These are phyloP conservation scores for Neurospora sp. DNA, from an alignment of 495 filamentous ascomycete species.

Conservation along the genomic window DNA sequence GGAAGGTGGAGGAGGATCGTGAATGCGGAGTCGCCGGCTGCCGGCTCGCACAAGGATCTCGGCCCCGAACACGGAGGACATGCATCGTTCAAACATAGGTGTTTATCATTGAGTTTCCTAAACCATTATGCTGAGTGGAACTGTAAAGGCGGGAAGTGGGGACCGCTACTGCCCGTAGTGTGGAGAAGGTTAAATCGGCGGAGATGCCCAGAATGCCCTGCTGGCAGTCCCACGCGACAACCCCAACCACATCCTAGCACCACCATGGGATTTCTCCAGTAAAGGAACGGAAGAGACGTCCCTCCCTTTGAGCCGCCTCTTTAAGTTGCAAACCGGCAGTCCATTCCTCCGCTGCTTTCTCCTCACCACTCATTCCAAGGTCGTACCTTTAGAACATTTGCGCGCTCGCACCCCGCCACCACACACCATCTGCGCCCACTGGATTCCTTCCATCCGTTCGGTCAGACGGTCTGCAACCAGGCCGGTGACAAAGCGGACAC, in stretches of 20 bases:
- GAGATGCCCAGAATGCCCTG: not conserved
- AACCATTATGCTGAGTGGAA: not conserved
- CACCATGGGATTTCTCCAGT: not conserved
- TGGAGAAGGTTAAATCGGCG: not conserved
- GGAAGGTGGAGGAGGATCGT: not conserved
- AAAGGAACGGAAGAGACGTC: not conserved
- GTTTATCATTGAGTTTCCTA: not conserved
- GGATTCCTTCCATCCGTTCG: not conserved
- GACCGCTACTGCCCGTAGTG: not conserved
- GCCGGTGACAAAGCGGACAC: not conserved
- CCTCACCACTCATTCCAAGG: not conserved
- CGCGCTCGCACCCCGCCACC: not conserved
- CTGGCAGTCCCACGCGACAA: not conserved
- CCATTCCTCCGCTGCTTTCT: not conserved
- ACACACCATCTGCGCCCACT: not conserved
- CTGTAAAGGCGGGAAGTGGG: not conserved
- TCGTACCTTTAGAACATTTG: not conserved
- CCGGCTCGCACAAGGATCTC: not conserved
- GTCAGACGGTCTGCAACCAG: not conserved
- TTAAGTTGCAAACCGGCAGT: not conserved
- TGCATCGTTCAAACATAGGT: not conserved
- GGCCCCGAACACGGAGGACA: not conserved
- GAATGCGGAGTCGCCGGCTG: not conserved
- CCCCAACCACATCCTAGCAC: not conserved
- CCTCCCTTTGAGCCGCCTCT: not conserved